These are phyloP conservation scores for Triticum monococcum DNA, from an alignment of 176 grass and related monocot genomes.

Conservation along the genomic window DNA sequence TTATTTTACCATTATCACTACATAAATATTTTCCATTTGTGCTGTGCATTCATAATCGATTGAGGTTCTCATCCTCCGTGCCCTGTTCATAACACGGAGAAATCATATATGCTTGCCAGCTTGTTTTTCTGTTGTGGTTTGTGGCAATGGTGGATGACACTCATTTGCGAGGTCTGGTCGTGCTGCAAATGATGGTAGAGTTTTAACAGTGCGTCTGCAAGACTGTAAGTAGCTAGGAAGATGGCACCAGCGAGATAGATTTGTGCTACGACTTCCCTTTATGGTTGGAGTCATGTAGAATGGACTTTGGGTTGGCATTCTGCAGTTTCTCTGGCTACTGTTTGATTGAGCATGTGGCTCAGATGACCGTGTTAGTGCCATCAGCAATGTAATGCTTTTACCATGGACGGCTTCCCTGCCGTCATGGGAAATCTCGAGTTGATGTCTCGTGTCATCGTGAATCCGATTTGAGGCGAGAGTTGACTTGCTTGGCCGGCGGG, in stretches of 20 bases:
- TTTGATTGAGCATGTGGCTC: background rate
- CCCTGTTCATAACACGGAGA: constrained; percentile 1
- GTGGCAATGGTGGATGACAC: background rate
- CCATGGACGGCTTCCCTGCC: background rate
- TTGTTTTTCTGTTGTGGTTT: constrained; percentile 5
- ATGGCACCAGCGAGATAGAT: background rate
- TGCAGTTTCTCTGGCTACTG: background rate
- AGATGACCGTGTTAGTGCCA: background rate
- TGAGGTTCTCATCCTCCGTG: background rate
- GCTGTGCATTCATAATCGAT: background rate
- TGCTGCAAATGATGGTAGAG: background rate
- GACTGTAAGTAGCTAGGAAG: background rate
- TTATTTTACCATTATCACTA: background rate
- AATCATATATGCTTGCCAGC: constrained; percentile 17
- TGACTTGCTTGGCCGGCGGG: background rate
- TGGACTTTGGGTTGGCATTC: background rate
- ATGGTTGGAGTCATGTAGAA: background rate
- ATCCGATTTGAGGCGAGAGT: background rate
- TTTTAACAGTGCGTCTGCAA: background rate
- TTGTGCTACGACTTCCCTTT: background rate
- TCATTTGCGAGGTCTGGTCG: background rate
- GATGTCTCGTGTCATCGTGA: background rate
- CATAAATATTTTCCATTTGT: background rate
- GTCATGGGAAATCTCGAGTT: background rate
- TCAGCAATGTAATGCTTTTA: background rate